Conservation (phyloP, 805 yeast species). For the Teunomyces barrocoloradensis region DNA sequence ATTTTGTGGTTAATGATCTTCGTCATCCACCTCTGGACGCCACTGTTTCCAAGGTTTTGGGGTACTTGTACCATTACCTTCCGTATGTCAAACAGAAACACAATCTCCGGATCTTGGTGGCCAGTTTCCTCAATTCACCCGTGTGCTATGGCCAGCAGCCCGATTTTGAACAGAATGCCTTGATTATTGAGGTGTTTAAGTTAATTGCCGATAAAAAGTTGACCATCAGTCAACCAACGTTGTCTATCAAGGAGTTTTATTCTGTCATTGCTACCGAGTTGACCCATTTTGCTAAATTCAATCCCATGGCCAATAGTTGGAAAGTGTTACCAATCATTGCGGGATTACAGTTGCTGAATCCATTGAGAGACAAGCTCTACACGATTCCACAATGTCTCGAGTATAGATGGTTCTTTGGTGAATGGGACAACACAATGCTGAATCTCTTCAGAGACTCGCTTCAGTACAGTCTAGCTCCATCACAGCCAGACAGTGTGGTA, state of each 20-base stretch:
- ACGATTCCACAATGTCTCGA: constrained; percentile 24
- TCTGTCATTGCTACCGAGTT: constrained; percentile 32
- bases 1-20: constrained; percentile 45
- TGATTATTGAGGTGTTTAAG: constrained; percentile 48
- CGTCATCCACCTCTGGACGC: constrained; percentile 35
- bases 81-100: constrained; percentile 48
- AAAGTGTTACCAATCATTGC: constrained; percentile 46
- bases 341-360: constrained; percentile 43
- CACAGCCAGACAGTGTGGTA: constrained; percentile 20
- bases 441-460: constrained; percentile 29
- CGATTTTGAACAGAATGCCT: constrained; percentile 30
- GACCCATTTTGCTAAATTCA: constrained; percentile 26
- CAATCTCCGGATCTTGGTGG: constrained; percentile 44
- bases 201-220: constrained; percentile 45
- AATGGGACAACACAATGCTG: constrained; percentile 30
- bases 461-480: constrained; percentile 20
- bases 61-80: constrained; percentile 50
- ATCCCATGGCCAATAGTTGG: constrained; percentile 38
- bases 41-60: constrained; percentile 33
- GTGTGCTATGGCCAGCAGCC: constrained; percentile 25
- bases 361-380: constrained; percentile 31
- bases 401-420: constrained; percentile 32
- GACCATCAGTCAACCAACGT: constrained; percentile 47
- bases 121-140: constrained; percentile 45
- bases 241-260: constrained; percentile 45